Evolutionary conservation across 208 protist genomes (phyloP).

Genomic region (Naegleria fowleri): DNA sequence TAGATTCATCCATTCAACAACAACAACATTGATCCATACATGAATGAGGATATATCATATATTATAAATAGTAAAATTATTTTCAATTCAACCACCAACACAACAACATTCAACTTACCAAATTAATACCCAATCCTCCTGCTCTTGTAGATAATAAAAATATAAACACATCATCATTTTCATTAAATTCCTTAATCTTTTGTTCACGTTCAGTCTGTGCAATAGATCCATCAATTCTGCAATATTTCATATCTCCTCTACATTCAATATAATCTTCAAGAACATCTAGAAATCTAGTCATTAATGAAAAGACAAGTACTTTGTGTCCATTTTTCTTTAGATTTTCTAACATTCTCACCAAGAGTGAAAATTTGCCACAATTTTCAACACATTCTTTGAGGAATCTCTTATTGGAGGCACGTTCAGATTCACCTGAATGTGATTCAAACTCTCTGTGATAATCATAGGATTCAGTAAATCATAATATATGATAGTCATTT

Average conservation of each 20-base stretch:
- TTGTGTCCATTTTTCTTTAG: constrained; percentile 44
- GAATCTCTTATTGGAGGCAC: not conserved
- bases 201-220: constrained; percentile 18
- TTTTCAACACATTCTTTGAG: not conserved
- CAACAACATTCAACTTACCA: not conserved
- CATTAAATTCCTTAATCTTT: constrained; percentile 31
- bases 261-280: constrained; percentile 68
- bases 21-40: too few species aligned
- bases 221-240: constrained; percentile 69
- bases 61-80: too few species aligned
- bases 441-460: not conserved
- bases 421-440: not conserved
- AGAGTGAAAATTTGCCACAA: constrained; percentile 39
- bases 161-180: constrained; percentile 13
- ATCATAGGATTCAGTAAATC: too few species aligned
- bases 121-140: constrained; percentile 36
- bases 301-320: constrained; percentile 42
- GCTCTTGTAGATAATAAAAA: constrained; percentile 35
- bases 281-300: constrained; percentile 39
- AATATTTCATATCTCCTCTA: constrained; percentile 62
- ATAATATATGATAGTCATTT: too few species aligned
- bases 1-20: too few species aligned
- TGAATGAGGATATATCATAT: too few species aligned
- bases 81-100: not conserved
- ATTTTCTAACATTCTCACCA: constrained; percentile 36